Base-by-base conservation (phyloP, 2,329 filamentous ascomycete genomes). In the Anisogramma anomala region DNA sequence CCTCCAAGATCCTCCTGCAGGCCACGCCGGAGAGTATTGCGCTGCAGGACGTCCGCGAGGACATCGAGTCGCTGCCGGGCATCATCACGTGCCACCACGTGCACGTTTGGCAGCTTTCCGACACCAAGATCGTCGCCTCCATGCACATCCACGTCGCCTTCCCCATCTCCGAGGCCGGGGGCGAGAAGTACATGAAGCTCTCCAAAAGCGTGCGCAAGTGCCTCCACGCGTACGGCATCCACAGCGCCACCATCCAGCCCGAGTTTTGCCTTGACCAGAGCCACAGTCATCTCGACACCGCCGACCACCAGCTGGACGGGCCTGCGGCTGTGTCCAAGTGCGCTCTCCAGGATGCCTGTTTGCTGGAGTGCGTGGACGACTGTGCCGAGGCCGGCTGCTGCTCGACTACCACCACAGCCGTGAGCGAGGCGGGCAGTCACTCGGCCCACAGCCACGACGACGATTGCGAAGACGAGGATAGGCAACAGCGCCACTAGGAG, bases 51-150 rank as follows among this genome's bases (percentile, higher is more conserved):
- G 89, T 98, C 60, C 84, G 86, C 50, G 81, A 89, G 50, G 91
- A 98, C 58, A 94, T 98, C 40, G 77, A 88, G 56, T 66, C 74
- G 13, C 76, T 98, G 5, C 82, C 83, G 0, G 88, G 88, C 31
- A 83, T 98, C 35, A 69, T 91, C 47, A 86, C 83, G 58, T 94
- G 87, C 56, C 91, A 98, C 62, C 89, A 98, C 59, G 72, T 98
- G 17, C 91, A 98, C 58, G 87, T 98, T 48, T 98, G 91, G 91
- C 89, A 96, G 61, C 74, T 98, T 25, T 94, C 84, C 13, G 89
- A 96, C 57, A 91, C 87, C 39, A 94, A 95, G 66, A 71, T 94
- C 25, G 82, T 98, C 27, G 89, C 91, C 10, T 91, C 84, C 9
- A 76, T 98, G 62, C 91, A 98, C 57, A 81, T 98, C 33, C 86